A percentile compares a stretch with the other conserved stretches of the same genome.
phyloP scores from a whole-genome alignment of 2,329 filamentous ascomycete species.

The Madurella fahalii region DNA sequence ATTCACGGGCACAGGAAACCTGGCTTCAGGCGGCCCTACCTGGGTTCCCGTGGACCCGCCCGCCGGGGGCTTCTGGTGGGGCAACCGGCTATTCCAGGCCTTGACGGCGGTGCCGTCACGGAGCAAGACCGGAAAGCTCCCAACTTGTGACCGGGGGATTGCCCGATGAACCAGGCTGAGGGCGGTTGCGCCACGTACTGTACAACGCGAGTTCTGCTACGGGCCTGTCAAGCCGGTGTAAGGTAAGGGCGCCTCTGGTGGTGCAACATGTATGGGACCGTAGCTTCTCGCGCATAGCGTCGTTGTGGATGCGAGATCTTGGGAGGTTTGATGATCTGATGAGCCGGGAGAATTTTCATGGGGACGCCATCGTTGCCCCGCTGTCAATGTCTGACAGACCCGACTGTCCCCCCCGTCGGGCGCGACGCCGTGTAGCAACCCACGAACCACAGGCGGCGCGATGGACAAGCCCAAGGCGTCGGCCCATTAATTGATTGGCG shows the following conservation, averaged over 20 bases:
- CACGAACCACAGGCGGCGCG: conserved; percentile 1
- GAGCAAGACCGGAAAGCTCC: too few relatives aligned
- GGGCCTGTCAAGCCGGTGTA: conserved; percentile 3
- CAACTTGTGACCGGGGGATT: too few relatives aligned
- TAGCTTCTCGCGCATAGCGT: conserved; percentile 7
- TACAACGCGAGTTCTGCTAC: background rate
- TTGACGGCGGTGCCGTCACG: too few relatives aligned
- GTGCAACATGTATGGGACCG: conserved; percentile 17
- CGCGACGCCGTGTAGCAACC: conserved; percentile 5
- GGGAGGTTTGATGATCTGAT: conserved; percentile 6
- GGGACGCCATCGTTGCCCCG: background rate
- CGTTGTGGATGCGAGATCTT: conserved; percentile 18
- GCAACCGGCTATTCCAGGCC: too few relatives aligned
- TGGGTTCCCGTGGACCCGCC: conserved; percentile 1
- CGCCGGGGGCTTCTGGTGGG: background rate
- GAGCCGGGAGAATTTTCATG: background rate
- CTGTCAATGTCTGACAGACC: background rate
- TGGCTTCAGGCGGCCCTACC: conserved; percentile 11
- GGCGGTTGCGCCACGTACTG: background rate
- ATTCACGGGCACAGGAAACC: background rate
- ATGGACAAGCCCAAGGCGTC: conserved; percentile 6
- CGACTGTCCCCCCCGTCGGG: background rate
- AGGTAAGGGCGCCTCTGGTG: conserved; percentile 12
- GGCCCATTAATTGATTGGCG: conserved; percentile 10
- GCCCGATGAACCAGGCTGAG: too few relatives aligned